These are phyloP conservation scores for Seiridium cupressi DNA, from an alignment of 2,329 filamentous ascomycete species.

Conservation along the genomic window DNA sequence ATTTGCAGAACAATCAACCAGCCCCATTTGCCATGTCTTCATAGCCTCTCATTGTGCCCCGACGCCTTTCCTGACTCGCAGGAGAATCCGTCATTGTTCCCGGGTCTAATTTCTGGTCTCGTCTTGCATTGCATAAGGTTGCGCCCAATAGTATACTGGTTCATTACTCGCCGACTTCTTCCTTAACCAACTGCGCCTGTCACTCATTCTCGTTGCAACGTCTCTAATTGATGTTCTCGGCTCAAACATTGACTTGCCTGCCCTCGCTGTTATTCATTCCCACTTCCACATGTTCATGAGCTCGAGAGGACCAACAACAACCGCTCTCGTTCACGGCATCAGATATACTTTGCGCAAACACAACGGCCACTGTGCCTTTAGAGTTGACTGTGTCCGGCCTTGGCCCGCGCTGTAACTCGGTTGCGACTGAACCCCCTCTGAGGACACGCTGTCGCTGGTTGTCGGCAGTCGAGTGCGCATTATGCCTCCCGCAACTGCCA, in stretches of 20 bases:
- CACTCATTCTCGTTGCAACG: neutral
- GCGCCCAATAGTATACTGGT: neutral
- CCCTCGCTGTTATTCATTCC: neutral
- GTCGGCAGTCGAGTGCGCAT: constrained; percentile 5
- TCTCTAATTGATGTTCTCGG: neutral
- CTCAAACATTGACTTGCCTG: neutral
- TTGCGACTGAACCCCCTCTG: neutral
- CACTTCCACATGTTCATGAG: too few relatives aligned
- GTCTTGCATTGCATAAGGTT: constrained; percentile 1
- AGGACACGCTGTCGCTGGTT: neutral
- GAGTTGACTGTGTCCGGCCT: too few relatives aligned
- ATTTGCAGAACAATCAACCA: neutral
- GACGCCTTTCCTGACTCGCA: too few relatives aligned
- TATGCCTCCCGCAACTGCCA: constrained; percentile 35
- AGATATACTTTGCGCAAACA: too few relatives aligned
- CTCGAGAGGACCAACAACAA: too few relatives aligned
- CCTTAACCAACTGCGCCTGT: neutral
- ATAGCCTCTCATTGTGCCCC: too few relatives aligned
- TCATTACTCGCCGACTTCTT: neutral
- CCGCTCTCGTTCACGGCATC: too few relatives aligned
- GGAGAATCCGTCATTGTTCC: neutral
- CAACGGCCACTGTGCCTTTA: too few relatives aligned
- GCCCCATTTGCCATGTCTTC: neutral
- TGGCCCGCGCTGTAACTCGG: too few relatives aligned
- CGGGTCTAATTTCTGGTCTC: neutral